Conservation (phyloP, 2,329 filamentous ascomycete species). For the Alternaria ethzedia region DNA sequence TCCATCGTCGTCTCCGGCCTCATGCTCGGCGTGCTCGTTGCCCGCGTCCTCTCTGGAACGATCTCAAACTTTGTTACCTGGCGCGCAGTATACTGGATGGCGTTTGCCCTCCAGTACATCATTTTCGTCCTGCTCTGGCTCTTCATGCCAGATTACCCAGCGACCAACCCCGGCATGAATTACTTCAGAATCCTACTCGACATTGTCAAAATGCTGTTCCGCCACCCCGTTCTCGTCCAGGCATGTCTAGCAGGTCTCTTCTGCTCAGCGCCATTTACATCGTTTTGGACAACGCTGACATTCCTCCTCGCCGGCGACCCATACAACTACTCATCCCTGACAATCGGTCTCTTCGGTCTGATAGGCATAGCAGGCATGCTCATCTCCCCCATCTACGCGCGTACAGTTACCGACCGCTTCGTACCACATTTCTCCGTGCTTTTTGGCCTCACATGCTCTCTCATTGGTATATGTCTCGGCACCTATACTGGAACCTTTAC, state of each 20-base stretch:
- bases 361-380: slow-evolving; percentile 75
- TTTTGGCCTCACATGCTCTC: slow-evolving; percentile 63
- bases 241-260: slow-evolving; percentile 71
- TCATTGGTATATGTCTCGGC: slow-evolving; percentile 69
- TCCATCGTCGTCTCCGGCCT: slow-evolving; percentile 78
- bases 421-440: slow-evolving; percentile 72
- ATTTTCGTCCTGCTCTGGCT: slow-evolving; percentile 70
- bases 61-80: slow-evolving; percentile 76
- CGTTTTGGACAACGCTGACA: slow-evolving; percentile 77
- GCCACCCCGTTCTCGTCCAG: slow-evolving; percentile 73
- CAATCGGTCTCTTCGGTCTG: slow-evolving; percentile 79
- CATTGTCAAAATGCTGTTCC: slow-evolving; percentile 68
- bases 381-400: slow-evolving; percentile 72
- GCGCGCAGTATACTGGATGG: slow-evolving; percentile 81
- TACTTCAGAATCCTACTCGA: slow-evolving; percentile 71
- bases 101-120: slow-evolving; percentile 72
- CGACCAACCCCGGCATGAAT: slow-evolving; percentile 71
- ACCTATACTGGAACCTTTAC: slow-evolving; percentile 71
- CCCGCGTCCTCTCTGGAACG: slow-evolving; percentile 76
- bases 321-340: slow-evolving; percentile 70
- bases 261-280: slow-evolving; percentile 66
- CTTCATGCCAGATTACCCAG: slow-evolving; percentile 82
- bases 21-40: slow-evolving; percentile 76
- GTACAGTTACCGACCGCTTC: slow-evolving; percentile 72
- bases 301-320: slow-evolving; percentile 76